phyloP scores from a whole-genome alignment of 768 basidiomycete genomes.

The Termitomyces heimii region DNA sequence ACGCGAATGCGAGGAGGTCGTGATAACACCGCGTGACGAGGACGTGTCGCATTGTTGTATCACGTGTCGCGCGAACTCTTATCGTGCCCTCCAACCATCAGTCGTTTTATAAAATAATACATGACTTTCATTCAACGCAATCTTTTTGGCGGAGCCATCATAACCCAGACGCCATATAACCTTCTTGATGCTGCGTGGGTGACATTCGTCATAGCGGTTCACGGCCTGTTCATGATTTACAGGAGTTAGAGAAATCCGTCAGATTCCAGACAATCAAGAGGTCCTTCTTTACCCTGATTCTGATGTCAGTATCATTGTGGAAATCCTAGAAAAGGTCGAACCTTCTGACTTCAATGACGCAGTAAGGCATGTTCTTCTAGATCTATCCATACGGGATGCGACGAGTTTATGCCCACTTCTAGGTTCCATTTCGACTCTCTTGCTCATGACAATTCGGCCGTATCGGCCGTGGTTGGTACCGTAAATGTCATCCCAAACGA shows the following conservation, averaged over 20 bases:
- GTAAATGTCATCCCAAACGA: conserved; percentile 34
- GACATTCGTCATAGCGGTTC: neutral
- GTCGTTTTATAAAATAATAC: neutral
- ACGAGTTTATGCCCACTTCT: conserved; percentile 9
- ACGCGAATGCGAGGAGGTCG: neutral
- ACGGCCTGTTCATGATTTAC: neutral
- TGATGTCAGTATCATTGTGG: conserved; percentile 72
- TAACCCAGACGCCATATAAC: conserved; percentile 41
- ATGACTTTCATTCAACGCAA: conserved; percentile 25
- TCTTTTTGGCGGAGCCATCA: conserved; percentile 89
- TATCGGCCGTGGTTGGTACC: conserved; percentile 37
- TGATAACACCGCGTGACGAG: neutral
- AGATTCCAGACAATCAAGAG: conserved; percentile 94
- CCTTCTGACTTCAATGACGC: conserved; percentile 52
- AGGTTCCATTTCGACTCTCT: conserved; percentile 91
- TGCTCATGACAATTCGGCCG: conserved; percentile 85
- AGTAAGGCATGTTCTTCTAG: conserved; percentile 36
- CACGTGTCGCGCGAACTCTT: conserved; percentile 13
- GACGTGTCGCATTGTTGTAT: conserved; percentile 23
- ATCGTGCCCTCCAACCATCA: neutral
- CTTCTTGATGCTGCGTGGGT: conserved; percentile 87
- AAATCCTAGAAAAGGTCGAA: conserved; percentile 74
- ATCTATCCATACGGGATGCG: neutral
- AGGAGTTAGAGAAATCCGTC: conserved; percentile 47
- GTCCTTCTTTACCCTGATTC: conserved; percentile 76